Evolutionary conservation across 2,329 filamentous ascomycete genomes (phyloP), one percentile per base, ranked within the genome.

Genomic region (Trichophyton benhamiae): DNA sequence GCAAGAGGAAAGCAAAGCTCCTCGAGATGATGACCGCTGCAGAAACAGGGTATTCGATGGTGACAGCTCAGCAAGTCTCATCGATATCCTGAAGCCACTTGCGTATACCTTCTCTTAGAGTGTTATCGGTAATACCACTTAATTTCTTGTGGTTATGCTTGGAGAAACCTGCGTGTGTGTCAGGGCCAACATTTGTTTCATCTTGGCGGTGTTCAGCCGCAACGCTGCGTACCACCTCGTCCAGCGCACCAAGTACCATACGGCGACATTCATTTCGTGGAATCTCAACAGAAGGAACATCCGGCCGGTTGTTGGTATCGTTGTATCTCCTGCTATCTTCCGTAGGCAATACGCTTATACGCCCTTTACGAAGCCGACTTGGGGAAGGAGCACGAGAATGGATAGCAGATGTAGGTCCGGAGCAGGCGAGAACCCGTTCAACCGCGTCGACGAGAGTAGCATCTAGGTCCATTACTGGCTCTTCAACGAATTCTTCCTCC

Each of bases 381-480:
- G 74, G 74, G 3, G 76, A 78, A 8, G 74, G 70, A 4, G 74
- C 70, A 27, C 75, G 67, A 9, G 76, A 76, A 55, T 74, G 74
- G 15, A 69, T 70, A 41, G 75, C 67, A 0, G 75, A 78, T 1
- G 76, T 74, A 44, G 73, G 70, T 3, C 72, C 74, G 57, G 75
- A 77, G 46, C 74, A 76, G 2, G 73, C 75, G 2, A 84, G 72
- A 8, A 83, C 77, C 59, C 79, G 78, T 67, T 84, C 82, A 22
- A 84, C 74, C 6, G 81, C 82, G 67, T 83, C 80, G 41, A 82
- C 78, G 0, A 84, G 73, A 2, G 76, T 82, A n/a, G 76, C 76
- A 63, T 84, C 82, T 59, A 82, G 77, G 64, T 83, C 81, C 78
- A 82, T 80, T 57, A 84, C 78, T 2, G 72, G 71, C 64, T 84